A percentile compares a stretch with the other conserved stretches of the same genome.
These are phyloP conservation scores for Truncatella angustata DNA, from an alignment of 2,329 filamentous ascomycete species.

Conservation along the genomic window DNA sequence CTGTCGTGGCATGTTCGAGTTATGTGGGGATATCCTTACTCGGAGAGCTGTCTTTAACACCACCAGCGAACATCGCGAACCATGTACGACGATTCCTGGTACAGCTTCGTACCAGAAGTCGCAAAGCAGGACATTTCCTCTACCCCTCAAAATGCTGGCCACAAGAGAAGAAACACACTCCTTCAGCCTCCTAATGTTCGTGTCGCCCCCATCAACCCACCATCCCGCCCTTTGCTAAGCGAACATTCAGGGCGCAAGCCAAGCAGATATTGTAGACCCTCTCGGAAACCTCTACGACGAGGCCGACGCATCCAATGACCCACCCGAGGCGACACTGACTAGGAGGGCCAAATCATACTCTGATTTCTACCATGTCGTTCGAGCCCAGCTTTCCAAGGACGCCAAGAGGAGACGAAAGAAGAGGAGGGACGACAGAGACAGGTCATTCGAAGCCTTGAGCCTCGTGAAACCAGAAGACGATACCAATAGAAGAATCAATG, in stretches of 20 bases:
- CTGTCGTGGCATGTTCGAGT: constrained; percentile 1
- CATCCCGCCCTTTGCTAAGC: constrained; percentile 11
- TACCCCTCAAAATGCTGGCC: constrained; percentile 45
- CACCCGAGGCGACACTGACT: constrained; percentile 63
- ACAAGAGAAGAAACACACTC: constrained; percentile 67
- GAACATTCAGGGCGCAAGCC: constrained; percentile 49
- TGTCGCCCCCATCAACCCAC: constrained; percentile 13
- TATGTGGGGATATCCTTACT: neutral
- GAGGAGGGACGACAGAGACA: constrained; percentile 38
- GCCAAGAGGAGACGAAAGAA: constrained; percentile 36
- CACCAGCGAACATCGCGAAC: neutral
- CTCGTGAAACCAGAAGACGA: constrained; percentile 31
- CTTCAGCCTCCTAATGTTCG: constrained; percentile 65
- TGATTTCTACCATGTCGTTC: constrained; percentile 68
- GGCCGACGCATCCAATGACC: constrained; percentile 51
- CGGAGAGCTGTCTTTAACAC: neutral
- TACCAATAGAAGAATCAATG: constrained; percentile 7
- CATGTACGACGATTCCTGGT: constrained; percentile 86
- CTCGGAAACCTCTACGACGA: constrained; percentile 61
- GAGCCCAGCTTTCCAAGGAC: constrained; percentile 55
- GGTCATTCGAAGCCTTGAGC: constrained; percentile 50
- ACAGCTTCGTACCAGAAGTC: constrained; percentile 69
- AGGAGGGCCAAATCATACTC: constrained; percentile 75
- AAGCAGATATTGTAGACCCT: constrained; percentile 51
- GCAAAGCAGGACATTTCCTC: constrained; percentile 44